Evolutionary conservation across 352 stramenopile species (phyloP).

Genomic region (Pythium plurisporium): DNA sequence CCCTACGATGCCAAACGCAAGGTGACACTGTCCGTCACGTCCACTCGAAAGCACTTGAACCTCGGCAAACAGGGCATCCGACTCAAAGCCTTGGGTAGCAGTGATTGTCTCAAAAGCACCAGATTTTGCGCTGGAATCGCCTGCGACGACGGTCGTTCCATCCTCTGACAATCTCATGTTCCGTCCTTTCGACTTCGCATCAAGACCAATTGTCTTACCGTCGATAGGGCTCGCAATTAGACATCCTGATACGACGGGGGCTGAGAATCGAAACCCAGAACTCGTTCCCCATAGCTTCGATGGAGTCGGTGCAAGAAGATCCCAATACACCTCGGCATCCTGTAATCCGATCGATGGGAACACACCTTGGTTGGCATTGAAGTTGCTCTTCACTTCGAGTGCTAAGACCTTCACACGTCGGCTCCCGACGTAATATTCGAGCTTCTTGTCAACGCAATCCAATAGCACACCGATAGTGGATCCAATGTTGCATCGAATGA

Average conservation of each 20-base stretch:
- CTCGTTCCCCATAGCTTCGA: constrained; percentile 55
- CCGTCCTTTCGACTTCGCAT: constrained; percentile 48
- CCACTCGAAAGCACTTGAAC: constrained; percentile 49
- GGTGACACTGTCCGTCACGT: constrained; percentile 34
- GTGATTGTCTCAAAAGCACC: constrained; percentile 57
- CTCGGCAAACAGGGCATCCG: constrained; percentile 51
- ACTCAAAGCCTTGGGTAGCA: constrained; percentile 46
- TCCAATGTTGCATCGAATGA: constrained; percentile 31
- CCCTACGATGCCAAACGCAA: constrained; percentile 55
- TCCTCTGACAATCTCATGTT: constrained; percentile 46
- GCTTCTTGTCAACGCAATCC: constrained; percentile 53
- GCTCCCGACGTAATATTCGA: constrained; percentile 54
- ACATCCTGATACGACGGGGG: constrained; percentile 54
- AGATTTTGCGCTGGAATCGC: constrained; percentile 39
- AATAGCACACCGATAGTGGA: constrained; percentile 52
- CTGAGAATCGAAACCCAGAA: constrained; percentile 50
- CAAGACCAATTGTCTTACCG: constrained; percentile 55
- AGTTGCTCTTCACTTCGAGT: constrained; percentile 20
- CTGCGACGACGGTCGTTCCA: constrained; percentile 50
- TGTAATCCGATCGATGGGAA: constrained; percentile 57
- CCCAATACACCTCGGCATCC: constrained; percentile 58
- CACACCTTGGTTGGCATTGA: constrained; percentile 22
- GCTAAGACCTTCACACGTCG: constrained; percentile 33
- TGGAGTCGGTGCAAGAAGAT: constrained; percentile 51
- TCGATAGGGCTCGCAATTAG: constrained; percentile 56